Conservation (phyloP, 2,329 filamentous ascomycete species). For the Alternaria metachromatica region DNA sequence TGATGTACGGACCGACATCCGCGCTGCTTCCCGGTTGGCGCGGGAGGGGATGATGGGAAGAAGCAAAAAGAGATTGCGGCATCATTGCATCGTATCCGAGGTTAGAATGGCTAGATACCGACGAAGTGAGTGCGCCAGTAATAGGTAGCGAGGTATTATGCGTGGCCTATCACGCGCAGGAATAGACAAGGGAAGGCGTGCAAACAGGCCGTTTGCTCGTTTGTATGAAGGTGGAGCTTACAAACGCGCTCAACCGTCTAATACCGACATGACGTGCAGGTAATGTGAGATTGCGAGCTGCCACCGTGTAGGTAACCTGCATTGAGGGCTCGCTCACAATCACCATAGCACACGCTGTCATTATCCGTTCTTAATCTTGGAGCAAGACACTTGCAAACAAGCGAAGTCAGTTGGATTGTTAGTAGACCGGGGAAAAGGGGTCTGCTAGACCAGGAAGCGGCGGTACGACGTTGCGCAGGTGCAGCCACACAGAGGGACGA, state of each 20-base stretch:
- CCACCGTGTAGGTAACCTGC: slow-evolving; percentile 9
- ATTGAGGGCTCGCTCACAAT: slow-evolving; percentile 16
- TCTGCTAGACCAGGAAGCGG: slow-evolving; percentile 15
- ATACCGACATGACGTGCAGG: slow-evolving; percentile 23
- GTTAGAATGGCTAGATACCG: slow-evolving; percentile 15
- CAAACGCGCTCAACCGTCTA: slow-evolving; percentile 1
- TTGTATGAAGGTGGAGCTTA: background rate
- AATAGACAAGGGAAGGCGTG: background rate
- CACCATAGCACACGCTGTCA: slow-evolving; percentile 15
- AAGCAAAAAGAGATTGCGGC: slow-evolving; percentile 20
- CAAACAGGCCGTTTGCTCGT: slow-evolving; percentile 11
- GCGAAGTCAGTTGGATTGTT: slow-evolving; percentile 19
- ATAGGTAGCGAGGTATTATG: background rate
- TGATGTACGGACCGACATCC: slow-evolving; percentile 42
- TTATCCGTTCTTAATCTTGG: slow-evolving; percentile 21
- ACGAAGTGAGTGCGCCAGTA: slow-evolving; percentile 1
- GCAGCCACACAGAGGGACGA: slow-evolving; percentile 3
- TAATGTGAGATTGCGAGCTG: slow-evolving; percentile 22
- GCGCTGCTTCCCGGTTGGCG: slow-evolving; percentile 38
- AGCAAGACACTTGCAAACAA: slow-evolving; percentile 12
- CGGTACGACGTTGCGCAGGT: slow-evolving; percentile 29
- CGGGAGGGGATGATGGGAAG: slow-evolving; percentile 30
- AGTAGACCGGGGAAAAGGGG: slow-evolving; percentile 11
- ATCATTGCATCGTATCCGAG: slow-evolving; percentile 36
- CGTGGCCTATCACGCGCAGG: background rate